Evolutionary conservation across 805 yeast species (phyloP), one percentile per base, ranked within the genome.

Genomic region (Wickerhamiella kazuoi): DNA sequence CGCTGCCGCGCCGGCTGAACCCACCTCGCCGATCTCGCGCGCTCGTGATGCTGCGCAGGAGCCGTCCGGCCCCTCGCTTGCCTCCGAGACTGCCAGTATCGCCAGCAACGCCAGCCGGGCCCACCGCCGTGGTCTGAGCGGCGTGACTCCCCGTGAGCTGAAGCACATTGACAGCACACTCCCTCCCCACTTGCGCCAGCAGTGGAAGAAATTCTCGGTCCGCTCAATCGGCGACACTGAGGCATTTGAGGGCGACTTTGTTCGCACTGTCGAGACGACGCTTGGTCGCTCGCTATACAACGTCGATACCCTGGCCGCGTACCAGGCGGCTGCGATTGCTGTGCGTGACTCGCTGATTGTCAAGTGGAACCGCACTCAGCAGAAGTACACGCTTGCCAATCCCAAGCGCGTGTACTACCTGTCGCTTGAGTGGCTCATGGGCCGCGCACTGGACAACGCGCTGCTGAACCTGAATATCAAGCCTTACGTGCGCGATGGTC

Each of bases 291-390:
- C 87, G 26, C 64, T 84, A 65, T 82, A 79, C 69, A 86, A 86
- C 53, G 82, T 94, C 62, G 96, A 86, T 58, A 76, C 77, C 43
- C 64, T 84, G 54, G 94, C 94, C 31, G 94, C 95, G 19, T 84
- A 86, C 56, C 93, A 80, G 55, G 93, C 95, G 0, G 73, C 93
- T 30, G 77, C 94, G 4, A 67, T 67, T 52, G 67, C 90, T 19
- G 68, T 84, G 43, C 67, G 93, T 46, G 94, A 86, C 58, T 74
- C 76, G 38, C 63, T 84, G 53, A 68, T 82, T 48, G 67, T 82
- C 35, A 82, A 81, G 50, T 84, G 95, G 96, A 84, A 86, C 56
- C 75, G 77, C 58, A 84, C 96, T 30, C 95, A 84, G 61, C 95
- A 84, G 60, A 68, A 72, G 52, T 90, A 81, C 59, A 83, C 95